A percentile compares a stretch with the other conserved stretches of the same genome.
phyloP scores from a whole-genome alignment of 495 filamentous ascomycete species.

The Xylaria scruposa region DNA sequence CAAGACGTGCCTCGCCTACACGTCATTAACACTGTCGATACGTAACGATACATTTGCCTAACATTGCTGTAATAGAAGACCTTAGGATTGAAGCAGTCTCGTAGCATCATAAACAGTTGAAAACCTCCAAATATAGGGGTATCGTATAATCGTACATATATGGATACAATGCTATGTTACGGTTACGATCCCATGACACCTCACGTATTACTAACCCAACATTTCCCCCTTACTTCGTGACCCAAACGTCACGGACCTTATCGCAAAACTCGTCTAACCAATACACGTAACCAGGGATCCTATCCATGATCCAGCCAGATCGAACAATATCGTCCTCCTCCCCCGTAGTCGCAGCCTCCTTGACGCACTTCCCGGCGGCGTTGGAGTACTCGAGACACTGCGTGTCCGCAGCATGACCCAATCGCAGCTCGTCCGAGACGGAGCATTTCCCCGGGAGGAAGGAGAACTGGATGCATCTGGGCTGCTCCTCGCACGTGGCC shows the following conservation, averaged over 20 bases:
- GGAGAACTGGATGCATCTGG: conserved; percentile 48
- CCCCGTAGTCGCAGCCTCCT: conserved; percentile 26
- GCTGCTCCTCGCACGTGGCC: conserved; percentile 41
- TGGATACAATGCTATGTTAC: not conserved
- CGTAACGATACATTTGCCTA: not conserved
- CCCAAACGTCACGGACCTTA: conserved; percentile 18
- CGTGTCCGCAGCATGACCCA: conserved; percentile 15
- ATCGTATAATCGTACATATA: conserved; percentile 12
- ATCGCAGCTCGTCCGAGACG: conserved; percentile 35
- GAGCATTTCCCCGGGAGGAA: conserved; percentile 37
- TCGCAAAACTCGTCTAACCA: conserved; percentile 29
- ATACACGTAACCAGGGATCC: conserved; percentile 23
- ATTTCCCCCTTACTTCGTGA: conserved; percentile 14
- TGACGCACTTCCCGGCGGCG: conserved; percentile 26
- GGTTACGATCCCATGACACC: not conserved
- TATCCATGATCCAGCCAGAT: conserved; percentile 29
- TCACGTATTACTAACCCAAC: not conserved
- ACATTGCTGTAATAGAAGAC: not conserved
- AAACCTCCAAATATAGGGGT: not conserved
- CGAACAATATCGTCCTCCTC: conserved; percentile 23
- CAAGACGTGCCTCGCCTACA: not conserved
- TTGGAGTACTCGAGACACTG: conserved; percentile 30
- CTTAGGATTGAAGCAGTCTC: not conserved
- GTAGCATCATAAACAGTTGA: not conserved
- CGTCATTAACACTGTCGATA: not conserved